Evolutionary conservation across 1,139 yeast genomes (phyloP).

Genomic region (Pneumocystis wakefieldiae): DNA sequence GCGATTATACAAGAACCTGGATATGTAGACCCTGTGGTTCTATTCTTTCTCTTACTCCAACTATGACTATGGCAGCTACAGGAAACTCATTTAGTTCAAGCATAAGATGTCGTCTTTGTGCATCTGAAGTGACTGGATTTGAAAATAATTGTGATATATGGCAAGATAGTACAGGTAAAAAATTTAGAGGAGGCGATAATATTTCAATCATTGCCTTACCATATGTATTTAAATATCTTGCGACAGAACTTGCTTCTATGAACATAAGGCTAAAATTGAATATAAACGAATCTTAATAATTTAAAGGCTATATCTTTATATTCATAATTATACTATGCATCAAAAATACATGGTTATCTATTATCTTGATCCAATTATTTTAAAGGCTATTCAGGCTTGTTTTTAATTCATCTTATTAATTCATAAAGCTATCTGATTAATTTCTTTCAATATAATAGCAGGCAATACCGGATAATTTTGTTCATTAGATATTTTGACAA

Average conservation of each 20-base stretch:
- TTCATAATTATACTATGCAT: not conserved
- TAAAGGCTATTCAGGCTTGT: no score
- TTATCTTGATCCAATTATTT: no score
- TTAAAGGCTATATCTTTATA: not conserved
- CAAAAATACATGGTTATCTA: no score
- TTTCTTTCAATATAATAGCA: no score
- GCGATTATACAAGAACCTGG: slow-evolving; percentile 85
- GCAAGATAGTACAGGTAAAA: slow-evolving; percentile 95
- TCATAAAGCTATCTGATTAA: no score
- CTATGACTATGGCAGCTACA: slow-evolving; percentile 80
- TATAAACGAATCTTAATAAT: not conserved
- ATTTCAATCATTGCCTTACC: slow-evolving; percentile 95
- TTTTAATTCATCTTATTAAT: no score
- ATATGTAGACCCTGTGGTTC: slow-evolving; percentile 92
- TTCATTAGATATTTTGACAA: no score
- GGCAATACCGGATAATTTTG: no score
- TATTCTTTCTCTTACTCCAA: slow-evolving; percentile 68
- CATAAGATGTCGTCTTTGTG: slow-evolving; percentile 84
- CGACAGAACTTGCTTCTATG: slow-evolving; percentile 94
- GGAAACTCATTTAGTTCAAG: slow-evolving; percentile 37
- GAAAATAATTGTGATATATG: slow-evolving; percentile 55
- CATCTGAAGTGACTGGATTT: slow-evolving; percentile 30
- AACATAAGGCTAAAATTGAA: slow-evolving; percentile 45
- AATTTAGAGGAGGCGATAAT: slow-evolving; percentile 79
- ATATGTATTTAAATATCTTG: slow-evolving; percentile 85